Evolutionary conservation across 2,329 filamentous ascomycete genomes (phyloP), one percentile per base, ranked within the genome.

Genomic region (Hansfordia pulvinata): DNA sequence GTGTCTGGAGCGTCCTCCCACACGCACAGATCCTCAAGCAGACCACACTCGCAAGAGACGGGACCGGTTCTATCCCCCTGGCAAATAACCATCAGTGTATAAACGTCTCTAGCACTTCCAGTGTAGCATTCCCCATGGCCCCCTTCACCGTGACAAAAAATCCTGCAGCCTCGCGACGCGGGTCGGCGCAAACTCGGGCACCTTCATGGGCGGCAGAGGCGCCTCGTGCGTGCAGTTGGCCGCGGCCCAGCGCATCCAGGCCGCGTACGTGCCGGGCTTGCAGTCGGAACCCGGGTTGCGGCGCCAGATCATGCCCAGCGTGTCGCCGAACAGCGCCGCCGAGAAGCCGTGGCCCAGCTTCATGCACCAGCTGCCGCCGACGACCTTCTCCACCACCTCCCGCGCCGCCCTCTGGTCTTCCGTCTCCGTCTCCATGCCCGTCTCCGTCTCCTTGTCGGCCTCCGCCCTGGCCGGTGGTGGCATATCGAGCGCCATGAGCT

Each of bases 301-400:
- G 39, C 54, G 52, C 62, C 62, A 67, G 11, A 62, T 32, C 19
- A 58, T 58, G 1, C 62, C 60, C 17, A 67, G 39, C 2, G 62
- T 66, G 12, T 53, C 44, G 1, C 58, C 54, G 22, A 54, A 44
- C 1, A 65, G 50, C 17, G 52, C 46, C 8, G 63, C 25, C n/a
- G 64, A 64, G 15, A 65, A 34, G 0, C 62, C 61, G 35, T 65
- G 60, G 2, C 59, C 60, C 8, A 68, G 42, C 41, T 68, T 67
- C 37, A 66, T 58, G 2, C 53, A 57, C 39, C 61, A 67, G 33
- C 58, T 62, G 27, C 42, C 48, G 4, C 36, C 38, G 6, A 67
- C 38, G 30, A 54, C 57, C 3, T 36, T 47, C 37, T 65, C 54
- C 1, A 68, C 60, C 23, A 67, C 58, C 27, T 51, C 41, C 16